A percentile compares a stretch with the other conserved stretches of the same genome.
Evolutionary conservation across 768 basidiomycete genomes (phyloP).

Genomic region (Termitomyces sp.): DNA sequence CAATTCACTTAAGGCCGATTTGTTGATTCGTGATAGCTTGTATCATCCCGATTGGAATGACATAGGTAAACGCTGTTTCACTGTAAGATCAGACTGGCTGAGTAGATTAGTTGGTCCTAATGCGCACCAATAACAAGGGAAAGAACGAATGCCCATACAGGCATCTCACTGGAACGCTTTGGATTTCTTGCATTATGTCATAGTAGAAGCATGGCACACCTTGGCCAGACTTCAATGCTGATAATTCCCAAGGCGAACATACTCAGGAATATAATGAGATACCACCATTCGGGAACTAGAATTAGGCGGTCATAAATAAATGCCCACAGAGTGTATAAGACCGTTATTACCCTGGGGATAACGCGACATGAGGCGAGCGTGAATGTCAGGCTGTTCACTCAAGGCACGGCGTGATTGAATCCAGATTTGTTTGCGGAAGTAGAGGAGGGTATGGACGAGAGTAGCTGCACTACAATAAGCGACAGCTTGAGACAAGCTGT

Average conservation of each 20-base stretch:
- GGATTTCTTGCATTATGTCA: neutral
- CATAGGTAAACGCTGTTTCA: slow-evolving; percentile 48
- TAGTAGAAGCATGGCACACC: slow-evolving; percentile 9
- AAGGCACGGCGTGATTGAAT: slow-evolving; percentile 62
- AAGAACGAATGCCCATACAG: slow-evolving; percentile 53
- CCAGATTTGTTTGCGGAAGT: slow-evolving; percentile 78
- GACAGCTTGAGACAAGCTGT: neutral
- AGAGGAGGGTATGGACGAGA: slow-evolving; percentile 63
- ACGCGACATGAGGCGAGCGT: slow-evolving; percentile 75
- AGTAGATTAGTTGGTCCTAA: neutral
- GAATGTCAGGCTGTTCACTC: slow-evolving; percentile 78
- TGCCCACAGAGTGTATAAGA: neutral
- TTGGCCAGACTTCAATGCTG: slow-evolving; percentile 65
- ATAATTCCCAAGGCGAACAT: slow-evolving; percentile 69
- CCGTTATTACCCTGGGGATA: slow-evolving; percentile 46
- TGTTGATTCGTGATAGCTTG: slow-evolving; percentile 77
- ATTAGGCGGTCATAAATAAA: neutral
- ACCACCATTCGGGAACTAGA: slow-evolving; percentile 80
- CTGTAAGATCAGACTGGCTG: slow-evolving; percentile 17
- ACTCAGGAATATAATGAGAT: slow-evolving; percentile 54
- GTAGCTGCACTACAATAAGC: slow-evolving; percentile 32
- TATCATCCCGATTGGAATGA: slow-evolving; percentile 64
- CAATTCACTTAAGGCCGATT: slow-evolving; percentile 46
- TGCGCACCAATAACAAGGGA: slow-evolving; percentile 52
- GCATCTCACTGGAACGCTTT: slow-evolving; percentile 35